Evolutionary conservation across 163 green algal genomes (phyloP).

Genomic region (Scenedesmus sp.): DNA sequence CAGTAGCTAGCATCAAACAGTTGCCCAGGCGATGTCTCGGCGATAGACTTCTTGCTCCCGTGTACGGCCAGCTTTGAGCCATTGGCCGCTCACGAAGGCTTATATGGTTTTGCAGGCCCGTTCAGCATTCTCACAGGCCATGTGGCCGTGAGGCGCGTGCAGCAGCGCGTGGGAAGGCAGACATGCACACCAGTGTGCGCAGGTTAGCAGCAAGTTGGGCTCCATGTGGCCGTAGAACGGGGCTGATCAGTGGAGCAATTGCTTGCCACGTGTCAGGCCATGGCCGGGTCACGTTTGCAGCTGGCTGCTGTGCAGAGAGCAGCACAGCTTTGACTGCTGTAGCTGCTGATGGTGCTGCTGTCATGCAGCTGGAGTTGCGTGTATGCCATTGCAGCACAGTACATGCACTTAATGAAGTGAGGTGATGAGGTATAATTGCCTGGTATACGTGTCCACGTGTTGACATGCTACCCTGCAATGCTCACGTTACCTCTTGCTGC

Average conservation of each 20-base stretch:
- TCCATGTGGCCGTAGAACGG: neutral
- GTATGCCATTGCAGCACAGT: neutral
- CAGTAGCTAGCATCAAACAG: neutral
- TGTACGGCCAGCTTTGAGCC: neutral
- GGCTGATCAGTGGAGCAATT: neutral
- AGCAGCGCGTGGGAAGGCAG: slow-evolving; percentile 17
- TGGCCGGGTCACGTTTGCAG: neutral
- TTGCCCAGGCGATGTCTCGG: neutral
- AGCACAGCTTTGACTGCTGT: neutral
- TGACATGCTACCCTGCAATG: neutral
- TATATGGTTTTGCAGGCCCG: slow-evolving; percentile 14
- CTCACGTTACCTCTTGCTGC: neutral
- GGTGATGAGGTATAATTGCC: too few species aligned
- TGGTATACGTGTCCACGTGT: neutral
- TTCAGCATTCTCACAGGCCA: slow-evolving; percentile 7
- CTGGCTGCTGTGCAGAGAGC: neutral
- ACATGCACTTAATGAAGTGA: too few species aligned
- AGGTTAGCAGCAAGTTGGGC: slow-evolving; percentile 23
- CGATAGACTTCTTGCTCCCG: neutral
- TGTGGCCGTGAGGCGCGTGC: slow-evolving; percentile 16
- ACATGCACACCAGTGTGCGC: slow-evolving; percentile 34
- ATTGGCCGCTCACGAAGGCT: neutral
- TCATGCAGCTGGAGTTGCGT: neutral
- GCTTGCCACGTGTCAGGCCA: neutral
- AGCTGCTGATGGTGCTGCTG: slow-evolving; percentile 16